These are phyloP conservation scores for Botryobasidium botryosum DNA, from an alignment of 768 basidiomycete genomes.

Conservation along the genomic window DNA sequence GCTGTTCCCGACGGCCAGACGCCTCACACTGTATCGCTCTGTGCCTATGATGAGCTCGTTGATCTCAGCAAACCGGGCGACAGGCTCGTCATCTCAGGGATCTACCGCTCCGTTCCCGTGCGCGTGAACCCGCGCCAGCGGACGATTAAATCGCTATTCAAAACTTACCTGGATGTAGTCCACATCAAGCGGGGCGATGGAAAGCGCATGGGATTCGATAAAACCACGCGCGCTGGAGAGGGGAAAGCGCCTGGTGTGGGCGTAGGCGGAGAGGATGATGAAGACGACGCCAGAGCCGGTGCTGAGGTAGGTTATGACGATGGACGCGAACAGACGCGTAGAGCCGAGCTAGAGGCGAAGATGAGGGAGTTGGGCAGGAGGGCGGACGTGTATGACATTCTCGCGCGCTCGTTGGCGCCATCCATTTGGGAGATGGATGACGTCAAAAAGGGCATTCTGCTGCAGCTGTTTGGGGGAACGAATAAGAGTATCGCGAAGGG, in stretches of 20 bases:
- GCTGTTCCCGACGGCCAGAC: slow-evolving; percentile 97
- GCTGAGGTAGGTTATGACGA: slow-evolving; percentile 21
- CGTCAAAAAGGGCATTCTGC: slow-evolving; percentile 92
- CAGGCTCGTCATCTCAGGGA: slow-evolving; percentile 75
- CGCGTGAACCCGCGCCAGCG: slow-evolving; percentile 84
- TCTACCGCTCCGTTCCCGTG: slow-evolving; percentile 92
- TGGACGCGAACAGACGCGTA: slow-evolving; percentile 22
- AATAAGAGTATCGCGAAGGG: slow-evolving; percentile 90
- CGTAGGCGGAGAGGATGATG: slow-evolving; percentile 46
- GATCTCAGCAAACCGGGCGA: slow-evolving; percentile 96
- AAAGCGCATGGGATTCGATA: slow-evolving; percentile 55
- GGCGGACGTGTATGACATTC: slow-evolving; percentile 72
- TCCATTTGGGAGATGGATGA: slow-evolving; percentile 98
- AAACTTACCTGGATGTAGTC: slow-evolving; percentile 92
- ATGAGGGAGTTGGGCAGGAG: slow-evolving; percentile 52
- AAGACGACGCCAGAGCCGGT: slow-evolving; percentile 23
- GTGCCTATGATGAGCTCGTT: slow-evolving; percentile 96
- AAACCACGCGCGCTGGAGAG: slow-evolving; percentile 53
- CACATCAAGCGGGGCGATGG: slow-evolving; percentile 61
- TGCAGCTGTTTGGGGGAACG: slow-evolving; percentile 94
- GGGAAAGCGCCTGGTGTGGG: slow-evolving; percentile 54
- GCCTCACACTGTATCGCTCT: slow-evolving; percentile 90
- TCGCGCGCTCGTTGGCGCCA: slow-evolving; percentile 76
- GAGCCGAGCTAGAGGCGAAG: slow-evolving; percentile 64
- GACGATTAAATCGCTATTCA: slow-evolving; percentile 88